These are phyloP conservation scores for Cladosporium oxysporum DNA, from an alignment of 2,329 filamentous ascomycete genomes.

Conservation along the genomic window DNA sequence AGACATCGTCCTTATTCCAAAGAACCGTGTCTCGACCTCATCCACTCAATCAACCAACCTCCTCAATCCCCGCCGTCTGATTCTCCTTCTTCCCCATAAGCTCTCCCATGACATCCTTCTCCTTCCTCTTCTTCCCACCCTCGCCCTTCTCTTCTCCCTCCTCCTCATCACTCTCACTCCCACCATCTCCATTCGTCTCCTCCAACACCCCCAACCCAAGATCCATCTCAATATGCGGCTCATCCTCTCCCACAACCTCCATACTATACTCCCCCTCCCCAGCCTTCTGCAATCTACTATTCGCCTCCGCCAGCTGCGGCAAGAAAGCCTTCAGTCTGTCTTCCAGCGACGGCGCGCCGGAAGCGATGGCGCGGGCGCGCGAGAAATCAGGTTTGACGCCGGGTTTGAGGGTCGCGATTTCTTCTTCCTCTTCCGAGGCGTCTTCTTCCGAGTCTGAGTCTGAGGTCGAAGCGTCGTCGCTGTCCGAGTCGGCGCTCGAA, in stretches of 20 bases:
- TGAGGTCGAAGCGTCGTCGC: background rate
- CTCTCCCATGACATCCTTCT: conserved; percentile 28
- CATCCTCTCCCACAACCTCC: conserved; percentile 36
- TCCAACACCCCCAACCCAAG: conserved; percentile 39
- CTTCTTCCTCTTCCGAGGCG: background rate
- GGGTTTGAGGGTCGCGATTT: conserved; percentile 15
- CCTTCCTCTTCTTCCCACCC: conserved; percentile 16
- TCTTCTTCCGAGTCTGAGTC: conserved; percentile 5
- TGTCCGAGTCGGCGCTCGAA: background rate
- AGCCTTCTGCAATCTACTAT: conserved; percentile 30
- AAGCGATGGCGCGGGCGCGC: background rate
- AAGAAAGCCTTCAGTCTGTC: conserved; percentile 34
- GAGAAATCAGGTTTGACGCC: conserved; percentile 14
- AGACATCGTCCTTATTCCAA: background rate
- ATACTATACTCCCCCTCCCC: conserved; percentile 30
- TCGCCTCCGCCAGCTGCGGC: conserved; percentile 36
- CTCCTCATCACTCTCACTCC: conserved; percentile 21
- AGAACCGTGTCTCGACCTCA: background rate
- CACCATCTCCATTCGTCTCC: conserved; percentile 27
- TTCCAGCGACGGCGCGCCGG: conserved; percentile 23
- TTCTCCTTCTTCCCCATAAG: conserved; percentile 27
- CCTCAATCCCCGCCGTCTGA: conserved; percentile 9
- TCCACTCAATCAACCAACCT: conserved; percentile 12
- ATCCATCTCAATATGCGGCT: conserved; percentile 40
- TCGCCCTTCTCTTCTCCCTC: conserved; percentile 20